These are phyloP conservation scores for Beauveria medogensis DNA, from an alignment of 2,329 filamentous ascomycete genomes.

Conservation along the genomic window DNA sequence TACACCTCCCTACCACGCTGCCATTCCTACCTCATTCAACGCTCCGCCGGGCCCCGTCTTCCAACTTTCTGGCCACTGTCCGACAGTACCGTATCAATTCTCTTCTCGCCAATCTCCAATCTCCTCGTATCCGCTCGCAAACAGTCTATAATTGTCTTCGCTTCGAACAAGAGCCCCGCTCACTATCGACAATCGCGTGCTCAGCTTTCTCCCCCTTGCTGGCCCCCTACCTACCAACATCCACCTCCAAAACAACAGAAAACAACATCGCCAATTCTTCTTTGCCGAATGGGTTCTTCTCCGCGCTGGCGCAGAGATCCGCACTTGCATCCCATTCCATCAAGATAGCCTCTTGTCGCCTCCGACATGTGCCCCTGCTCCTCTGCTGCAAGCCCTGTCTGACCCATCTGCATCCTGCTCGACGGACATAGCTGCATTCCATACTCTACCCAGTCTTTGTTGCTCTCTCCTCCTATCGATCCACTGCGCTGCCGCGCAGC, in stretches of 20 bases:
- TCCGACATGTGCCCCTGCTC: conserved; percentile 3
- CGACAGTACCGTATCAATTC: neutral
- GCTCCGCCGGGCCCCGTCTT: neutral
- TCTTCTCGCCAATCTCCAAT: neutral
- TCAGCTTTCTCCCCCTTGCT: neutral
- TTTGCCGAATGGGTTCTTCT: neutral
- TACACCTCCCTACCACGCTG: neutral
- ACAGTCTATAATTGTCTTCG: neutral
- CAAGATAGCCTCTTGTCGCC: neutral
- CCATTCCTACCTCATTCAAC: neutral
- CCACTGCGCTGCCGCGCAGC: neutral
- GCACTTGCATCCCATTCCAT: neutral
- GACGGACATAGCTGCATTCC: neutral
- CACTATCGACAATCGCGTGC: neutral
- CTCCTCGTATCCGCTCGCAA: neutral
- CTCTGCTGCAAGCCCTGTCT: conserved; percentile 3
- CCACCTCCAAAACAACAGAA: neutral
- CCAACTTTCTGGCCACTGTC: neutral
- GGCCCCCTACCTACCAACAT: neutral
- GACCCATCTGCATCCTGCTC: neutral
- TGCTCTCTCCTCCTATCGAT: neutral
- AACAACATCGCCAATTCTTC: neutral
- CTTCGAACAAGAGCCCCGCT: neutral
- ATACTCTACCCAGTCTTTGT: neutral
- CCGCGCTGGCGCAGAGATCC: conserved; percentile 9